Evolutionary conservation across 2,329 filamentous ascomycete species (phyloP).

Genomic region (Lomentospora prolificans): DNA sequence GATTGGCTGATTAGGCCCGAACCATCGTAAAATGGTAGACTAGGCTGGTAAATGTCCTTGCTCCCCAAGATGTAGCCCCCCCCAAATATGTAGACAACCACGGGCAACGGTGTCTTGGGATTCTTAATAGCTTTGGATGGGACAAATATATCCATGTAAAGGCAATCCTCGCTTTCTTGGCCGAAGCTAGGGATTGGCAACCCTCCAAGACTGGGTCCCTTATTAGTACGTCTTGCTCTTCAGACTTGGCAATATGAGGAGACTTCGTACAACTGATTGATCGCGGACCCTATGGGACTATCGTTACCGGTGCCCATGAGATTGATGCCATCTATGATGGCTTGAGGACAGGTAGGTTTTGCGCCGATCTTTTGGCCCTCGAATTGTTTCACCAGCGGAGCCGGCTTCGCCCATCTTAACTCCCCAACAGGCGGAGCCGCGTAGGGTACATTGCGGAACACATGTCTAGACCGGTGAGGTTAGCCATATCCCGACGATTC

Average conservation of each 20-base stretch:
- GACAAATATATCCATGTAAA: conserved; percentile 39
- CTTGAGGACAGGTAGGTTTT: conserved; percentile 13
- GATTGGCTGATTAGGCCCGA: conserved; percentile 23
- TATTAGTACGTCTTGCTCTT: not conserved
- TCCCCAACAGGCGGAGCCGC: conserved; percentile 30
- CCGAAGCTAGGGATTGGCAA: conserved; percentile 22
- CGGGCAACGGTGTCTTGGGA: conserved; percentile 27
- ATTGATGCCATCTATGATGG: conserved; percentile 17
- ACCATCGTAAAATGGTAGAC: conserved; percentile 28
- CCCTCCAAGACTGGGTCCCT: conserved; percentile 17
- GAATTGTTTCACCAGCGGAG: conserved; percentile 18
- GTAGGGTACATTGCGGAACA: conserved; percentile 32
- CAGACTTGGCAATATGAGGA: not conserved
- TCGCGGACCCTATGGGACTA: conserved; percentile 20
- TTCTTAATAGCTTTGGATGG: conserved; percentile 29
- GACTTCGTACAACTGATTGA: conserved; percentile 22
- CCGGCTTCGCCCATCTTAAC: conserved; percentile 29
- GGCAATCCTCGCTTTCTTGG: conserved; percentile 31
- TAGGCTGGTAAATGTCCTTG: conserved; percentile 25
- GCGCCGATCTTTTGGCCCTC: conserved; percentile 9
- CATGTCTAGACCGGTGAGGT: conserved; percentile 8
- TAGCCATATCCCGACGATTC: not conserved
- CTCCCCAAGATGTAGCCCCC: conserved; percentile 33
- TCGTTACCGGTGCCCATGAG: conserved; percentile 22
- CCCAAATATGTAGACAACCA: conserved; percentile 35